Base-by-base conservation (phyloP, 805 yeast species). In the Metschnikowia amazonensis region DNA sequence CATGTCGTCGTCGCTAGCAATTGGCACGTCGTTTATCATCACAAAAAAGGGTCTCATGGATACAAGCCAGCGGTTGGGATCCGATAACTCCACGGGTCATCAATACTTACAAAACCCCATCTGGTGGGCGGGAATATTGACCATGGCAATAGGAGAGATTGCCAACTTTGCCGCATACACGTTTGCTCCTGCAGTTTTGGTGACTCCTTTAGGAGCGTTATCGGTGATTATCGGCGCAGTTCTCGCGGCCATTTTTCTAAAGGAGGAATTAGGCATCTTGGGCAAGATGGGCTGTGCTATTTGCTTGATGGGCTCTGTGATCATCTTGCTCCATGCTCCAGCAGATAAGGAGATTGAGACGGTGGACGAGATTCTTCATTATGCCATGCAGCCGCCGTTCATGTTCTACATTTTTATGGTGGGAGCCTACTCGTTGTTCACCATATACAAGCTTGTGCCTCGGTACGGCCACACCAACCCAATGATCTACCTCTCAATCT, bases 131-230 rank as follows among this genome's bases (percentile, higher is more conserved):
- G 97, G 97, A 10, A 89, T 89, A 76, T 59, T 81, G 25, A 81
- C 95, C 39, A 83, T 89, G 97, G 95, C 94, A 2, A 67, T 89
- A 18, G 97, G 97, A 5, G 97, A 89, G 61, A 67, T 89, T 33
- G 96, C 96, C 47, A 89, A 89, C 62, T 89, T 89, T 62, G 96
- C 96, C 3, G 97, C 97, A 0, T 89, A 89, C 62, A 89, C 96
- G 1, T 89, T 89, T 74, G 97, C 97, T 0, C 96, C 97, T 3
- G 95, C 96, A 1, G 86, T 89, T 52, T 67, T 89, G 55, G 97
- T 89, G 34, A 89, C 97, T 4, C 97, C 97, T 5, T 70, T 89
- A 45, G 97, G 97, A 10, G 97, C 97, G 0, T 70, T 89, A 23
- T 81, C 90, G 6, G 97, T 89, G 20, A 86, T 89, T 52, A 89